Evolutionary conservation across 345 rosid genomes (phyloP).

Genomic region (Eucalyptus cloeziana): DNA sequence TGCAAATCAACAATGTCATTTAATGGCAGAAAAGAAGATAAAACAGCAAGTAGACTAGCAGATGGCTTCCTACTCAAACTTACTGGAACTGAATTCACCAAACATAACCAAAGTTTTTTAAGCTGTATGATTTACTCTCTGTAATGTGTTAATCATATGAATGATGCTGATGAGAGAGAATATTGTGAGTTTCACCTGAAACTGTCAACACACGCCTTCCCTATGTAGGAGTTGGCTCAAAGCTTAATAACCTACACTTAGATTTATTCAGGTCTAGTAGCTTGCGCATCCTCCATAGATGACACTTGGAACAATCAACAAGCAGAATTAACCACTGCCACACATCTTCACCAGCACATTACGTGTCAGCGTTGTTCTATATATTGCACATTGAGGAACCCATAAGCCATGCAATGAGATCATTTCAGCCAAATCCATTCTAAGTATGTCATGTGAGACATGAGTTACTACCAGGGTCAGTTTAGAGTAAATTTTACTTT

Average conservation of each 20-base stretch:
- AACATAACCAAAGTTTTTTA: not conserved
- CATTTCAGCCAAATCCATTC: not conserved
- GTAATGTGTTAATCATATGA: not conserved
- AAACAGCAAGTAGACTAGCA: not conserved
- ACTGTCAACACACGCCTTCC: not conserved
- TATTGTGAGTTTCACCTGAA: not conserved
- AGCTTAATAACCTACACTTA: not conserved
- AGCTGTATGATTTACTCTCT: not conserved
- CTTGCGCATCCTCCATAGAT: not conserved
- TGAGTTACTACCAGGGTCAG: not conserved
- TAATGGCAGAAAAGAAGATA: not conserved
- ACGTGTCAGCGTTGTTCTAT: not conserved
- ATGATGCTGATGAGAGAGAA: not conserved
- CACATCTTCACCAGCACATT: not conserved
- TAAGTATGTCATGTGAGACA: not conserved
- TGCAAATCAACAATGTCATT: not conserved
- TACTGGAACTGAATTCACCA: not conserved
- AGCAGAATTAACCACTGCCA: not conserved
- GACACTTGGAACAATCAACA: not conserved
- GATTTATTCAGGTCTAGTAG: not conserved
- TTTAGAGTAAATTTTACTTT: not conserved
- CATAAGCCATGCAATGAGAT: not conserved
- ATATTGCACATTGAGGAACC: not conserved
- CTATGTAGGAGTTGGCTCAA: not conserved
- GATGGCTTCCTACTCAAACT: not conserved